A percentile compares a stretch with the other conserved stretches of the same genome.
Evolutionary conservation across 1,139 yeast genomes (phyloP).

Genomic region (Yamadazyma spencermartinsiae): DNA sequence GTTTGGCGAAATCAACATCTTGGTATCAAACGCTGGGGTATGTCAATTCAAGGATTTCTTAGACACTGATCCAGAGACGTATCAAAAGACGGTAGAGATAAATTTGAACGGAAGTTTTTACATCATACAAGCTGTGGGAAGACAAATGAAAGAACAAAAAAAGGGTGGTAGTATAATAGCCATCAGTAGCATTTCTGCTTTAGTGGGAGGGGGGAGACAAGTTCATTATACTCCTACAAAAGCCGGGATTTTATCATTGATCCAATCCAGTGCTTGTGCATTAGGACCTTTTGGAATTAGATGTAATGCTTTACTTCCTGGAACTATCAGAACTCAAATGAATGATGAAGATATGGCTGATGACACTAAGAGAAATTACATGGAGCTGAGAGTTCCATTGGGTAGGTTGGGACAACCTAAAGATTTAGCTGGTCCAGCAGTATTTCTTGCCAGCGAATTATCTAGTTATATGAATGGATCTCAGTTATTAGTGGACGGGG

Average conservation of each 20-base stretch:
- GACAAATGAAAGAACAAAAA: slow-evolving; percentile 44
- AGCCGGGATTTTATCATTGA: slow-evolving; percentile 45
- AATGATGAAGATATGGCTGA: slow-evolving; percentile 38
- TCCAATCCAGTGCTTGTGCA: slow-evolving; percentile 45
- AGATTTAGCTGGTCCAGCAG: slow-evolving; percentile 50
- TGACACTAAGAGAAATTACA: slow-evolving; percentile 27
- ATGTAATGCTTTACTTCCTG: slow-evolving; percentile 45
- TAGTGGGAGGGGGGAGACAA: slow-evolving; percentile 39
- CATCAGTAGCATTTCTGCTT: slow-evolving; percentile 39
- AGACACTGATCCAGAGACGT: slow-evolving; percentile 33
- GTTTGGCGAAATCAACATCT: slow-evolving; percentile 41
- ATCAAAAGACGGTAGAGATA: slow-evolving; percentile 29
- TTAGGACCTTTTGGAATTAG: slow-evolving; percentile 40
- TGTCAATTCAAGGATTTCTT: slow-evolving; percentile 21
- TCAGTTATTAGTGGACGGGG: slow-evolving; percentile 49
- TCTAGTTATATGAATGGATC: slow-evolving; percentile 45
- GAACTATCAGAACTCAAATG: slow-evolving; percentile 42
- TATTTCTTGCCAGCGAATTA: slow-evolving; percentile 46
- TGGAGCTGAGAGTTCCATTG: slow-evolving; percentile 45
- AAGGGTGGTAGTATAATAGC: slow-evolving; percentile 49
- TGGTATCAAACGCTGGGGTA: slow-evolving; percentile 49
- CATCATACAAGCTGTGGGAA: slow-evolving; percentile 47
- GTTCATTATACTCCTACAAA: slow-evolving; percentile 50
- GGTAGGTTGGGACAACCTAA: slow-evolving; percentile 44
- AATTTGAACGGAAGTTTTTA: slow-evolving; percentile 47